Percentiles rank a stretch among this genome's conserved stretches.
Evolutionary conservation across 2,329 filamentous ascomycete species (phyloP).

Genomic region (Paecilomyces formosus): DNA sequence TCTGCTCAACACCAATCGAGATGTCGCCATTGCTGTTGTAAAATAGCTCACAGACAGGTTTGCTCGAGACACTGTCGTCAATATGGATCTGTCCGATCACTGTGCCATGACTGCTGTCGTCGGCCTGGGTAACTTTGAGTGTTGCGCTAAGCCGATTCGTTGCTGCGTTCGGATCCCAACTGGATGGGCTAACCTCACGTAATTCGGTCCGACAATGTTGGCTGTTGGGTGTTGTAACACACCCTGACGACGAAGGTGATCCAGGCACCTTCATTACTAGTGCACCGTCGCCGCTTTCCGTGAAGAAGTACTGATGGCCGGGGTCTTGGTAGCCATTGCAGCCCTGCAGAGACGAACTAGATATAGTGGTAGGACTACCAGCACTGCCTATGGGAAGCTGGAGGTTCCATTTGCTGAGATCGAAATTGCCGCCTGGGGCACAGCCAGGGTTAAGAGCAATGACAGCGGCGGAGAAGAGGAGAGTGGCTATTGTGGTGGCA

Average conservation of each 20-base stretch:
- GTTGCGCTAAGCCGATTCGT: constrained; percentile 25
- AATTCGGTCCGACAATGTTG: constrained; percentile 38
- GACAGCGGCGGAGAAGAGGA: not conserved
- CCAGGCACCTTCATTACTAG: constrained; percentile 36
- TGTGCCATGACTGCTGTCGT: constrained; percentile 28
- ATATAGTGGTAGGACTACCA: constrained; percentile 21
- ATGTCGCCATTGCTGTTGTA: constrained; percentile 27
- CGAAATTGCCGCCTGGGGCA: not conserved
- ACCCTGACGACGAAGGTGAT: constrained; percentile 20
- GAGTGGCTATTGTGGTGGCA: not conserved
- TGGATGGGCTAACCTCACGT: constrained; percentile 25
- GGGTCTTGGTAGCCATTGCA: constrained; percentile 29
- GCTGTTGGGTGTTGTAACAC: constrained; percentile 35
- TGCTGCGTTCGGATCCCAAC: constrained; percentile 24
- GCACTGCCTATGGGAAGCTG: constrained; percentile 31
- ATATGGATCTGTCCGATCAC: constrained; percentile 37
- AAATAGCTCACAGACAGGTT: constrained; percentile 36
- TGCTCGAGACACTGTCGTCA: constrained; percentile 27
- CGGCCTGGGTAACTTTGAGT: constrained; percentile 21
- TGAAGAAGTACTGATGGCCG: constrained; percentile 26
- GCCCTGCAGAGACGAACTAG: constrained; percentile 22
- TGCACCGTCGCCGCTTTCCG: constrained; percentile 21
- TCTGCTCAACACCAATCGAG: constrained; percentile 33
- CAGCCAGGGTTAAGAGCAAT: constrained; percentile 3
- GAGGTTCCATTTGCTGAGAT: constrained; percentile 14